Evolutionary conservation across 495 filamentous ascomycete species (phyloP).

Genomic region (Alectoria sarmentosa): DNA sequence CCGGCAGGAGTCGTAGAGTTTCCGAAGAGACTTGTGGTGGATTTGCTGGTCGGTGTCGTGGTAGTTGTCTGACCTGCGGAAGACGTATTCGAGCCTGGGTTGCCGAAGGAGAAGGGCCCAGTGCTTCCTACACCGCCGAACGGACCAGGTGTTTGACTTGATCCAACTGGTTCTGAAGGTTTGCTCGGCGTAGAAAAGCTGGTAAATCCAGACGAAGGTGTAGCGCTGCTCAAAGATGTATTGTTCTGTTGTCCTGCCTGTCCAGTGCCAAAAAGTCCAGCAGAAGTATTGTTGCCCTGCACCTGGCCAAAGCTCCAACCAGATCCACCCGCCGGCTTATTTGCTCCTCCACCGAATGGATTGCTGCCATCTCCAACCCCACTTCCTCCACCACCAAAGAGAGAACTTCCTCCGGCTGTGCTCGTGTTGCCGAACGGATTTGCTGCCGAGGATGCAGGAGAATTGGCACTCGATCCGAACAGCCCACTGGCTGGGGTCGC

Average conservation of each 20-base stretch:
- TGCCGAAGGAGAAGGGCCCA: conserved; percentile 16
- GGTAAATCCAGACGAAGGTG: conserved; percentile 30
- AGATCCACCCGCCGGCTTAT: conserved; percentile 13
- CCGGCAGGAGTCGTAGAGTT: conserved; percentile 37
- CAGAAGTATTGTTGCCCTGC: conserved; percentile 19
- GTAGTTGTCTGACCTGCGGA: conserved; percentile 15
- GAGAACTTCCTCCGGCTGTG: conserved; percentile 26
- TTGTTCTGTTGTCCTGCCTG: conserved; percentile 22
- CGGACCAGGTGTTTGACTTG: conserved; percentile 36
- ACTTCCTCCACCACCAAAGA: conserved; percentile 33
- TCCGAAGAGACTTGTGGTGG: conserved; percentile 16
- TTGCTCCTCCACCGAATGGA: conserved; percentile 16
- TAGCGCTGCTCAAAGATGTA: conserved; percentile 26
- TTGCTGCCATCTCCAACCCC: conserved; percentile 11
- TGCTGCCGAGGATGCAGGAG: conserved; percentile 14
- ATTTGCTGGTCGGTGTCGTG: conserved; percentile 28
- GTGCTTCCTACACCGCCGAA: conserved; percentile 40
- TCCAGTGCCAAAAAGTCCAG: conserved; percentile 40
- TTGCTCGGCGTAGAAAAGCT: conserved; percentile 37
- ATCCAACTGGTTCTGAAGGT: conserved; percentile 33
- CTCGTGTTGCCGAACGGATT: conserved; percentile 12
- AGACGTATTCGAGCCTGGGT: conserved; percentile 18
- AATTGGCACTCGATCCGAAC: conserved; percentile 36
- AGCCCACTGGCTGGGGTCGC: conserved; percentile 25
- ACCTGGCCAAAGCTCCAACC: conserved; percentile 15